Conservation (phyloP, 129 eudicot species). For the Glebionis coronaria region DNA sequence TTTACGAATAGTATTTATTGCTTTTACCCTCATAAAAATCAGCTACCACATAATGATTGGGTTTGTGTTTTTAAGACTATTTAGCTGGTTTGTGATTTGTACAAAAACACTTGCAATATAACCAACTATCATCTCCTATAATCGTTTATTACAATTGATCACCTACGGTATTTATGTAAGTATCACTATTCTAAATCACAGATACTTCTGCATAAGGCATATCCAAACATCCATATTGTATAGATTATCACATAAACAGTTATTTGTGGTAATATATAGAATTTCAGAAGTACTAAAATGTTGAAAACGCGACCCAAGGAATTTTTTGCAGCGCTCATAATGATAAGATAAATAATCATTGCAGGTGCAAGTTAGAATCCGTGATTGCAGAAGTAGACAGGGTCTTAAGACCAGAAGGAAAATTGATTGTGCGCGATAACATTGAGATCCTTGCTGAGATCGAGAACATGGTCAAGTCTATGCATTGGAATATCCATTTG, state of each 20-base stretch:
- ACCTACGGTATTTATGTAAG: too few species aligned
- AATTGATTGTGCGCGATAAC: constrained; percentile 53
- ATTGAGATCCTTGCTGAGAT: constrained; percentile 43
- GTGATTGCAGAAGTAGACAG: constrained; percentile 65
- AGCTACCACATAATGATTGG: too few species aligned
- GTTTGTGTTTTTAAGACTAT: too few species aligned
- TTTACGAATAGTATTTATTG: too few species aligned
- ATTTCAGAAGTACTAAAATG: background rate
- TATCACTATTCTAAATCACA: too few species aligned
- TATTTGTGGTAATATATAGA: background rate
- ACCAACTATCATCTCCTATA: too few species aligned
- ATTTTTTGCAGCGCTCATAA: background rate
- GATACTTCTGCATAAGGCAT: too few species aligned
- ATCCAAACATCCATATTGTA: background rate
- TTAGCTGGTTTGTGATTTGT: too few species aligned
- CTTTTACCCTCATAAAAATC: too few species aligned
- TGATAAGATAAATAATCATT: background rate
- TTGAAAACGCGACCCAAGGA: too few species aligned
- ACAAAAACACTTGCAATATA: too few species aligned
- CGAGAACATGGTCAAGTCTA: constrained; percentile 50
- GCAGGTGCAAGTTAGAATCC: constrained; percentile 54
- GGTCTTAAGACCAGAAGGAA: constrained; percentile 55
- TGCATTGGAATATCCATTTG: constrained; percentile 50
- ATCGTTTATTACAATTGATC: too few species aligned
- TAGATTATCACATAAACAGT: background rate